Evolutionary conservation across 1,139 yeast species (phyloP), one percentile per base, ranked within the genome.

Genomic region (Pichia sp.): DNA sequence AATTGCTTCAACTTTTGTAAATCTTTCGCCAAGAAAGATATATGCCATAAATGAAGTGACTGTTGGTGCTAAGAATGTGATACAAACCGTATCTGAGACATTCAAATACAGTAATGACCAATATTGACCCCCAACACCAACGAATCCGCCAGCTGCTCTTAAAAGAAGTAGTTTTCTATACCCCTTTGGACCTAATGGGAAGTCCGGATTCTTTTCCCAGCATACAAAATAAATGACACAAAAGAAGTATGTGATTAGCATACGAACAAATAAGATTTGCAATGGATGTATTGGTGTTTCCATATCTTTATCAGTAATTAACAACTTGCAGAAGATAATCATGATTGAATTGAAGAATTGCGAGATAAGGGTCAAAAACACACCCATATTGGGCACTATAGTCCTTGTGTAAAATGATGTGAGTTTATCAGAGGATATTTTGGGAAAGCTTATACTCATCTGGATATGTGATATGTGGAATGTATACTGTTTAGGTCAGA

Each of bases 41-140:
- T 82, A 82, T 0, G 96, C 96, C 49, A 84, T 66, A 36, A 87
- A 68, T 0, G 89, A 87, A 0, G 96, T 85, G 24, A 84, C 75
- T 53, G 86, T 75, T 0, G 97, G 97, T 0, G 82, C 73, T 56
- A 89, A 67, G 57, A 88, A 89, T 0, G 94, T 80, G 48, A 89
- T 81, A 16, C 87, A 84, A 1, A 86, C 83, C 0, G 95, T 88
- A 54, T 81, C 86, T 8, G 65, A 60, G 6, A 43, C 73, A 48
- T 87, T 78, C 43, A 89, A 71, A 62, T 85, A 86, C 65, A 80
- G 75, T 53, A 89, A 69, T 2, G 95, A 79, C 62, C 73, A 86
- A 63, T 87, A 88, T 42, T 56, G 61, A 8, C 62, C 56, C 16
- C 57, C 52, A 16, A 59, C 63, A 2, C 95, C 95, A 53, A 82